phyloP scores from a whole-genome alignment of 345 rosid species.

The Citrus sinensis region DNA sequence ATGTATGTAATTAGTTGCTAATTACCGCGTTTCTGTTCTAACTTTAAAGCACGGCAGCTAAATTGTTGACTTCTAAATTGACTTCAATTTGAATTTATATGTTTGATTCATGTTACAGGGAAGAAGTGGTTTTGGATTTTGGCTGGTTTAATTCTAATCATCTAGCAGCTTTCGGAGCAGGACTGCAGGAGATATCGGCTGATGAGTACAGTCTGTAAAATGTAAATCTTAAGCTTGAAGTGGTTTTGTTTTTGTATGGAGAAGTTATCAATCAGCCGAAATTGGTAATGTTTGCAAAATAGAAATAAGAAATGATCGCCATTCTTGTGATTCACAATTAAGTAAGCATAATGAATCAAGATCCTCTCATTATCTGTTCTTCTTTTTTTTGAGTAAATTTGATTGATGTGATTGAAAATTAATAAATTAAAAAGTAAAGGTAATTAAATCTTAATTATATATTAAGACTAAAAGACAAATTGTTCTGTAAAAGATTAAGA shows the following conservation, averaged over 20 bases:
- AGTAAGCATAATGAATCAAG: no score
- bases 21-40: no score
- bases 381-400: no score
- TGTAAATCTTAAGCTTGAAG: background rate
- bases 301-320: background rate
- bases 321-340: no score
- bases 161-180: constrained; percentile 1
- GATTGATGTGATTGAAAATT: no score
- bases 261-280: background rate
- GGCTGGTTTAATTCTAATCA: background rate
- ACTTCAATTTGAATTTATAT: background rate
- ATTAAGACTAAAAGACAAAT: no score
- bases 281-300: background rate
- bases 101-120: constrained; percentile 22
- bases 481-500: accelerated
- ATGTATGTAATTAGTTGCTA: background rate
- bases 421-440: no score
- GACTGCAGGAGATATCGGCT: background rate
- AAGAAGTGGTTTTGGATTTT: constrained; percentile 19
- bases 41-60: no score
- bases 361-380: no score
- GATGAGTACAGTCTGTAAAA: background rate
- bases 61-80: background rate
- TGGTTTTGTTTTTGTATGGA: background rate
- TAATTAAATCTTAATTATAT: no score